Percentiles rank a stretch among this genome's conserved stretches.
These are phyloP conservation scores for Acrocalymma vagum DNA, from an alignment of 2,329 filamentous ascomycete genomes.

Conservation along the genomic window DNA sequence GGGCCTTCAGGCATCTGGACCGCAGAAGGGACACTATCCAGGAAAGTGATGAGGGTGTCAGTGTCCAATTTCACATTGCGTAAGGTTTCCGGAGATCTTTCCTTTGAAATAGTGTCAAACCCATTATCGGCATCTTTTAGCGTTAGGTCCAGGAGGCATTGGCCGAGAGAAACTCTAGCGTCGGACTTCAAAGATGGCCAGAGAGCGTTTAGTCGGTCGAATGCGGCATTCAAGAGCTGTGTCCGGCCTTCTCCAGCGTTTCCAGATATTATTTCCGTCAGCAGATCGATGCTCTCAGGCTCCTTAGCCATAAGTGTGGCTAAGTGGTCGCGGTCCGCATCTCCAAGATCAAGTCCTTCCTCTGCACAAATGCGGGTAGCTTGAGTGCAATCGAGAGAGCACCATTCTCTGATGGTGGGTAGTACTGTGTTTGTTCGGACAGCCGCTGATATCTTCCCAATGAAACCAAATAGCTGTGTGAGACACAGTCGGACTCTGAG, in stretches of 20 bases:
- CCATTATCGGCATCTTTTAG: constrained; percentile 51
- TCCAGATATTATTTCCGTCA: constrained; percentile 61
- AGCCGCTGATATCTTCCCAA: constrained; percentile 76
- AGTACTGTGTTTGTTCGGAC: constrained; percentile 79
- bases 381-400: constrained; percentile 61
- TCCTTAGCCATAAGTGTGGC: constrained; percentile 64
- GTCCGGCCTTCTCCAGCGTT: constrained; percentile 54
- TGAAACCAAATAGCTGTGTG: constrained; percentile 74
- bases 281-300: constrained; percentile 63
- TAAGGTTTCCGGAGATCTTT: constrained; percentile 72
- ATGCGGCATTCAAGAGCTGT: constrained; percentile 70
- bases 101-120: constrained; percentile 57
- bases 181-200: constrained; percentile 77
- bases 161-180: constrained; percentile 66
- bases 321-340: constrained; percentile 63
- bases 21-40: constrained; percentile 78
- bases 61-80: constrained; percentile 77
- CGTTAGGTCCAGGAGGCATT: constrained; percentile 69
- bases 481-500: constrained; percentile 74
- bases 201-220: constrained; percentile 73
- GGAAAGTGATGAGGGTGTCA: constrained; percentile 73
- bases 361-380: constrained; percentile 59
- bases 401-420: constrained; percentile 77
- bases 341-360: constrained; percentile 57
- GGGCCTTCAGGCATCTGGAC: constrained; percentile 75